phyloP scores from a whole-genome alignment of 2,329 filamentous ascomycete genomes.

The Lachnellula hyalina region DNA sequence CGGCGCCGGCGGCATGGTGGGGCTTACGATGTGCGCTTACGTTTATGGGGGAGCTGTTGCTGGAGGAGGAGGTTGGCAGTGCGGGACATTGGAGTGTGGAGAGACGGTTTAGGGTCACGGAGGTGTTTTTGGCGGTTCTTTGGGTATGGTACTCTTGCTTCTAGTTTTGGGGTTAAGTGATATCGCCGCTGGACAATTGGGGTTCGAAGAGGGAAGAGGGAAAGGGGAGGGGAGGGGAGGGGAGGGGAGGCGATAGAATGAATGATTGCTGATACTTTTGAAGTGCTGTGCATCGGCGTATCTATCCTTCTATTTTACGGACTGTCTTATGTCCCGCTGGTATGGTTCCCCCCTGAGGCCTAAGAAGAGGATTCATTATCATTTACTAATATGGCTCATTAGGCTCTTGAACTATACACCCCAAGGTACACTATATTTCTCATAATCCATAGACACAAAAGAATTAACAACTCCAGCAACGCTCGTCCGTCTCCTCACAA shows the following conservation, averaged over 20 bases:
- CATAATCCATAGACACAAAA: not conserved
- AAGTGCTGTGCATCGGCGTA: constrained; percentile 74
- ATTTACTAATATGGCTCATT: not conserved
- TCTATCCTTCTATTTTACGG: constrained; percentile 76
- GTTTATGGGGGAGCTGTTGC: constrained; percentile 59
- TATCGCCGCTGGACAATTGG: not conserved
- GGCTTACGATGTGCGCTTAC: constrained; percentile 64
- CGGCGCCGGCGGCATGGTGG: constrained; percentile 68
- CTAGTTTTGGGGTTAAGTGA: not conserved
- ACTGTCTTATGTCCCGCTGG: constrained; percentile 82
- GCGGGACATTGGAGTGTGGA: constrained; percentile 38
- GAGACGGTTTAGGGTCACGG: constrained; percentile 53
- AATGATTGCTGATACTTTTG: constrained; percentile 12
- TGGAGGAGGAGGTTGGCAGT: constrained; percentile 36
- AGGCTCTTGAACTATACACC: constrained; percentile 84
- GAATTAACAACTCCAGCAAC: constrained; percentile 47
- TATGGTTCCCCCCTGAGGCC: constrained; percentile 34
- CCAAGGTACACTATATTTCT: constrained; percentile 35
- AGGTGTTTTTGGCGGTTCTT: constrained; percentile 66
- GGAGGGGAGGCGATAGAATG: not conserved
- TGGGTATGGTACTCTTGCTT: constrained; percentile 50
- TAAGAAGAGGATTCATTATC: not conserved
- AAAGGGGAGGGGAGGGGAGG: not conserved
- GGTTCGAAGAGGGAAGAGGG: not conserved
- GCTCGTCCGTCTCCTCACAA: constrained; percentile 71